Evolutionary conservation across 768 basidiomycete species (phyloP).

Genomic region (Suillus paluster): DNA sequence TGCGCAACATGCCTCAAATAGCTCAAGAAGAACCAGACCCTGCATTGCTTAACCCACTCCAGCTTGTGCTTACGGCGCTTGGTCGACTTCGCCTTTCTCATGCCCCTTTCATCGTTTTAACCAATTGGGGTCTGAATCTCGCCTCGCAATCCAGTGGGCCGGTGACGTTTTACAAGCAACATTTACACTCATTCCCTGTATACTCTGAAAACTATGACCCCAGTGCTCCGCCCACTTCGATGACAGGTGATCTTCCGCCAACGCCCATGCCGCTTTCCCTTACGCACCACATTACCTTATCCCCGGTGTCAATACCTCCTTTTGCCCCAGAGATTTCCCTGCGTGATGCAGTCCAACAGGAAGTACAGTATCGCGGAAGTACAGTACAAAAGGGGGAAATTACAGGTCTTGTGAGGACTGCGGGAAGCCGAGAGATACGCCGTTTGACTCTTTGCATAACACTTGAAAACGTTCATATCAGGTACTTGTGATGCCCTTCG

Average conservation of each 20-base stretch:
- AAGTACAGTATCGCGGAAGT: slow-evolving; percentile 25
- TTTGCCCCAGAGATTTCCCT: slow-evolving; percentile 17
- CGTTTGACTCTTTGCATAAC: slow-evolving; percentile 31
- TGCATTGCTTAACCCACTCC: slow-evolving; percentile 39
- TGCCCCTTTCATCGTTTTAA: slow-evolving; percentile 54
- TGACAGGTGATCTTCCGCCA: slow-evolving; percentile 2
- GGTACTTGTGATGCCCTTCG: neutral
- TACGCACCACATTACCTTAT: slow-evolving; percentile 45
- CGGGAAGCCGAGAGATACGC: slow-evolving; percentile 19
- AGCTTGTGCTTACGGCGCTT: slow-evolving; percentile 53
- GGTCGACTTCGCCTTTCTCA: slow-evolving; percentile 52
- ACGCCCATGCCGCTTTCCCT: slow-evolving; percentile 30
- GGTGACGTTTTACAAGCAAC: slow-evolving; percentile 50
- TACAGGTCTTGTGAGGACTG: slow-evolving; percentile 34
- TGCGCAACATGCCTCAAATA: slow-evolving; percentile 31
- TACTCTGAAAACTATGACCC: slow-evolving; percentile 18
- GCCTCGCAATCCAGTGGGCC: slow-evolving; percentile 19
- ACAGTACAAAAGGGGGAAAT: slow-evolving; percentile 23
- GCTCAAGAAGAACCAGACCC: slow-evolving; percentile 5
- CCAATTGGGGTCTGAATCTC: slow-evolving; percentile 63
- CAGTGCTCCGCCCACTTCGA: slow-evolving; percentile 3
- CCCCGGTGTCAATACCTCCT: slow-evolving; percentile 23
- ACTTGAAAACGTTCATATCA: slow-evolving; percentile 20
- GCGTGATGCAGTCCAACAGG: slow-evolving; percentile 19
- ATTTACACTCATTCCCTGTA: slow-evolving; percentile 51